Evolutionary conservation across 768 basidiomycete genomes (phyloP), one percentile per base, ranked within the genome.

Genomic region (Boletales sp.): DNA sequence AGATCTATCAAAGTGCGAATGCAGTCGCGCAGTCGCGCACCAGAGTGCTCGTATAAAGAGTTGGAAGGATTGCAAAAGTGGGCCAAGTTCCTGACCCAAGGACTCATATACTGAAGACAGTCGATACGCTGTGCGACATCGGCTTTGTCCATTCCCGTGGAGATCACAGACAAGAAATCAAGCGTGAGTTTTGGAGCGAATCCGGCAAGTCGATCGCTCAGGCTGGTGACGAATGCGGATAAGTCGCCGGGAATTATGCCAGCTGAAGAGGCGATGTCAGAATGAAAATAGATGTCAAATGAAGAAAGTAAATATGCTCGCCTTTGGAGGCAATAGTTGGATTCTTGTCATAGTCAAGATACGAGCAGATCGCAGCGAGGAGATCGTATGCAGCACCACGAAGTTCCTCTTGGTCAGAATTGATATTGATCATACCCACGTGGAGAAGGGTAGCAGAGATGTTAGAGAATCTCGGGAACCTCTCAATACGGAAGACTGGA

Each of bases 81-180:
- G 3, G 79, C 74, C 2, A 97, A 73, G 59, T 94, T 94, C 63
- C 79, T 83, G 37, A 95, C 79, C 94, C 93, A 97, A 4, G 94
- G 92, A 36, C 79, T 82, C 75, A 95, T 77, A 61, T 92, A 94
- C 51, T 87, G 82, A 18, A 94, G 65, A 59, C 85, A 91, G 52
- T 77, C 80, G 36, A 89, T 81, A 35, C 84, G 83, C 42, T 87
- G 84, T 1, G 70, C 61, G 3, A 68, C 59, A 19, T 63, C 62
- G 12, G 71, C 67, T 56, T 71, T 74, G 69, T 75, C 60, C 74
- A 89, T 81, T 3, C 83, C 79, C 0, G 77, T 78, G 30, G 81
- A 81, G 27, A 94, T 88, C 67, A 94, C 93, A n/a, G 84, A 81
- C 46, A 94, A 73, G 68, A 95, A 90, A 66, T 95, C 93, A 15